phyloP scores from a whole-genome alignment of 73 alveolate species.

The Paramecium biaurelia region DNA sequence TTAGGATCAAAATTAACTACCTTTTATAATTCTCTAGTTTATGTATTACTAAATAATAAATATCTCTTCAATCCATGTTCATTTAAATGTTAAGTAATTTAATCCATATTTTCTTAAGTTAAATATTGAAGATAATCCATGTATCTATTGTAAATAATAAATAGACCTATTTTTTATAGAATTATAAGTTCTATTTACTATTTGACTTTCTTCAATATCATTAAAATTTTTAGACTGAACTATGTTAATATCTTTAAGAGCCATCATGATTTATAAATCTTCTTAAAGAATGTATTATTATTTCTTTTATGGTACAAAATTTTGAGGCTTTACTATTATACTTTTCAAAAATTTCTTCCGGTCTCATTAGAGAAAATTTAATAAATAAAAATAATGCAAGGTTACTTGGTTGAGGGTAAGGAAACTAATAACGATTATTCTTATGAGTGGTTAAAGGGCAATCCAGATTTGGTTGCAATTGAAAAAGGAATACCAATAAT shows the following conservation, averaged over 20 bases:
- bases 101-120: neutral
- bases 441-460: constrained; percentile 32
- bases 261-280: neutral
- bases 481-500: constrained; percentile 1
- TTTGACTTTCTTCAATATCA: constrained; percentile 8
- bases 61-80: neutral
- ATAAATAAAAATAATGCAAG: constrained; percentile 23
- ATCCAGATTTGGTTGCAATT: constrained; percentile 31
- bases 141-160: neutral
- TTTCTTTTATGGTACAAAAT: neutral
- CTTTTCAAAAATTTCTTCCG: neutral
- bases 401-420: constrained; percentile 24
- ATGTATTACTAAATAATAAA: neutral
- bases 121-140: neutral
- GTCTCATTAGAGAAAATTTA: neutral
- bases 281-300: neutral
- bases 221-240: constrained; percentile 15
- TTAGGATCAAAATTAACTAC: neutral
- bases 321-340: neutral
- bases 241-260: neutral
- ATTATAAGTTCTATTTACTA: constrained; percentile 9
- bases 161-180: constrained; percentile 10
- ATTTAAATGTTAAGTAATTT: neutral
- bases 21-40: neutral
- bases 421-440: constrained; percentile 27